Evolutionary conservation across 371 early-diverging fungal species (phyloP), one percentile per base, ranked within the genome.

Genomic region (Lichtheimia ornata): DNA sequence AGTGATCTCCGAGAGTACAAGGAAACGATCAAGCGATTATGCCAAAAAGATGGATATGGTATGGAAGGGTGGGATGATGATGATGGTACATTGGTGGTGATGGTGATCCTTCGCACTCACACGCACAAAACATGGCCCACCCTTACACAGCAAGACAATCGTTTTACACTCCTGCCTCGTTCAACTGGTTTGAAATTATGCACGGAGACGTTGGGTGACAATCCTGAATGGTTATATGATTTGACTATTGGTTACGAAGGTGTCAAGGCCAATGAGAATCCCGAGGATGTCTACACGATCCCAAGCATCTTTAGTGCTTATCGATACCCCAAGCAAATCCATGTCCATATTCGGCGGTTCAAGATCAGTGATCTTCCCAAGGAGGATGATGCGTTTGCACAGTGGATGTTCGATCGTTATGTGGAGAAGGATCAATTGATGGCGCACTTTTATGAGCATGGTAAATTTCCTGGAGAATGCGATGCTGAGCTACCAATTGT

Each of bases 391-490:
- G 79, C 86, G 5, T 97, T 94, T 67, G 65, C 84, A 13, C 54
- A 76, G 30, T 97, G 96, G 96, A 73, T 94, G 17, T 75, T 87
- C 42, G 72, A 80, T 13, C 77, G 91, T 55, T 97, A 90, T 86
- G 68, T 73, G 13, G 93, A 94, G 66, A 97, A 97, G 80, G 96
- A 97, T 62, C 68, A 76, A n/a, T 60, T 93, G 60, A 79, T 97
- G 90, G 84, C 78, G 2, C 74, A 83, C 52, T 97, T 92, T 77
- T 94, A 94, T 61, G 71, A 80, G 53, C 74, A 75, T 4, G 92
- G 94, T 14, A 58, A 64, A 25, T 92, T 94, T 63, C 85, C 88
- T 22, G 57, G 20, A 2, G 66, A 50, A 47, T 25, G 56, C 44
- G 62, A 65, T 12, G 27, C 12, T 17, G 24, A 64, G 15, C 53